phyloP scores from a whole-genome alignment of 805 yeast genomes.

The Ogataea nonfermentans region DNA sequence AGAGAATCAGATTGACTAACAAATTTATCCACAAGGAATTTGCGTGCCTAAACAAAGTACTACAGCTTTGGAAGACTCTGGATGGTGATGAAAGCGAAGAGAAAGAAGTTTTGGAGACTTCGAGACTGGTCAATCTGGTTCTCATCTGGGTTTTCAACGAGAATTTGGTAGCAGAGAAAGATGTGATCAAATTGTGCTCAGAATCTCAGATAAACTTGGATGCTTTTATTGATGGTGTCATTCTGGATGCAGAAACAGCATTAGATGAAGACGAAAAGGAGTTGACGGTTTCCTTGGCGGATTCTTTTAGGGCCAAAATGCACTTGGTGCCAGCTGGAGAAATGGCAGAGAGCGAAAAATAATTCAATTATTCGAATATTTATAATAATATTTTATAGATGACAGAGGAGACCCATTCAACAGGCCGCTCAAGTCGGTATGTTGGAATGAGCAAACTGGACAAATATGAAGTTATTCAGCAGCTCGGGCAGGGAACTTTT shows the following conservation, averaged over 20 bases:
- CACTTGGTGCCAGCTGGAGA: background rate
- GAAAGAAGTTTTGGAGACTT: conserved; percentile 5
- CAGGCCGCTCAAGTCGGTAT: conserved; percentile 12
- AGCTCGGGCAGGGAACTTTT: conserved; percentile 82
- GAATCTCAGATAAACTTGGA: background rate
- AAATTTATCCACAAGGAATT: conserved; percentile 20
- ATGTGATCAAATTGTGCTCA: background rate
- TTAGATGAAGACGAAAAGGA: conserved; percentile 1
- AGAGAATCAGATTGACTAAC: conserved; percentile 21
- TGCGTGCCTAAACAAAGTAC: conserved; percentile 9
- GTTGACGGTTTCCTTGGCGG: background rate
- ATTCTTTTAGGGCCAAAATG: conserved; percentile 3
- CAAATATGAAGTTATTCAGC: conserved; percentile 36
- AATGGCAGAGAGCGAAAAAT: conserved; percentile 9
- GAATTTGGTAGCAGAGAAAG: conserved; percentile 1
- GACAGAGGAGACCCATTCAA: conserved; percentile 6
- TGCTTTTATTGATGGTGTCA: background rate
- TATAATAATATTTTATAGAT: conserved; percentile 1
- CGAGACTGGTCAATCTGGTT: conserved; percentile 1
- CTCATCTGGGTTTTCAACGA: conserved; percentile 14
- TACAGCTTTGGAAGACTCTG: conserved; percentile 4
- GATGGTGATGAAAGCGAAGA: conserved; percentile 1
- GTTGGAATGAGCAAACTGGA: conserved; percentile 33
- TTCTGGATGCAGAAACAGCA: background rate
- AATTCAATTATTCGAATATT: background rate